Evolutionary conservation across 306 rosid genomes (phyloP), one percentile per base, ranked within the genome.

Genomic region (Medicago truncatula): DNA sequence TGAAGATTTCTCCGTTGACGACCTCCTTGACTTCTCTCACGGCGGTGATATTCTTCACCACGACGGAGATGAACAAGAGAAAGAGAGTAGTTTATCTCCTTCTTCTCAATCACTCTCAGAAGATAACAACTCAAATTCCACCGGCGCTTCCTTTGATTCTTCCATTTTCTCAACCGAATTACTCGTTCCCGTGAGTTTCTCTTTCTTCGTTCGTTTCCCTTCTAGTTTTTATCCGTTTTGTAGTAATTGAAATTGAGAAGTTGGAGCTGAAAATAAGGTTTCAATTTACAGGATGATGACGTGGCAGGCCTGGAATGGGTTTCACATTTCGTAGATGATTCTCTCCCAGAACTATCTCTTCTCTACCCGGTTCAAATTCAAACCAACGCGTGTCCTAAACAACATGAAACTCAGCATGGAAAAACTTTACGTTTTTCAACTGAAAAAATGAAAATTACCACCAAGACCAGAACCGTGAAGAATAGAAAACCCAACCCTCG

Each of bases 271-370:
- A n/a, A n/a, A n/a, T n/a, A n/a, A n/a, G 10, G 9, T 14, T 20
- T 67, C 40, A 18, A 59, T 77, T 61, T 6, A 63, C 91, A 95
- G 98, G 86, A 78, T 68, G 97, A 88, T 87, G 90, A 89, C 63
- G 6, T 92, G 75, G 95, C 94, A 6, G 98, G 73, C 7, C 80
- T 95, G 0, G 98, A 95, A 78, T 95, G 98, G 98, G 93, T 95
- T 75, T 95, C 98, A 40, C 96, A 83, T 56, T 87, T 92, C 28
- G 98, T 90, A n/a, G 97, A 95, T 66, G 98, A 95, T 74, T 89
- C 92, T 69, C 20, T 78, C 23, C 82, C 86, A 2, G 97, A 89
- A 49, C 76, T 81, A 2, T 70, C 95, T 12, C 83, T 93, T 56
- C 18, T 83, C 1, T 80, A 80, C 74, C 81, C 95, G 11, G 75